phyloP scores from a whole-genome alignment of 2,329 filamentous ascomycete species.

The Ascochyta pisi region DNA sequence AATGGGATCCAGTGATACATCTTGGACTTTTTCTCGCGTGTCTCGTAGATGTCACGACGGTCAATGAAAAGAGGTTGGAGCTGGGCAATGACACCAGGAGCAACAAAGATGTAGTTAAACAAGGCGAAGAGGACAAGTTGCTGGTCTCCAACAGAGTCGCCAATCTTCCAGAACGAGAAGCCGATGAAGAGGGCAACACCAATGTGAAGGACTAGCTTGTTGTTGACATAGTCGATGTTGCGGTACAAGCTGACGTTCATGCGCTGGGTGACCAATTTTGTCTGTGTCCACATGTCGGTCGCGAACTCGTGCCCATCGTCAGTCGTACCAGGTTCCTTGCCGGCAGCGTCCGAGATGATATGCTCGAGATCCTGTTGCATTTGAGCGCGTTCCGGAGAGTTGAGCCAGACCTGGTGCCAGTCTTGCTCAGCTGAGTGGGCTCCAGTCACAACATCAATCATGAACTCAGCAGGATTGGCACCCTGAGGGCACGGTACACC shows the following conservation, averaged over 20 bases:
- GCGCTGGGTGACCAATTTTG: constrained; percentile 30
- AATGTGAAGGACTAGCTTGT: constrained; percentile 35
- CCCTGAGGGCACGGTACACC: constrained; percentile 63
- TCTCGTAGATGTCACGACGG: constrained; percentile 60
- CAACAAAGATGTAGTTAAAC: constrained; percentile 57
- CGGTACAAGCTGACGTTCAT: constrained; percentile 34
- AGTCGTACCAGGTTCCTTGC: constrained; percentile 44
- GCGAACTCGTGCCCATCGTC: constrained; percentile 51
- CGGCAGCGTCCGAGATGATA: constrained; percentile 48
- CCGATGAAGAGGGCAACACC: constrained; percentile 35
- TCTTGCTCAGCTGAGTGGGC: constrained; percentile 24
- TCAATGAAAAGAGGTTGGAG: constrained; percentile 56
- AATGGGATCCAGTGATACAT: constrained; percentile 77
- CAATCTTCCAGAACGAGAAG: constrained; percentile 39
- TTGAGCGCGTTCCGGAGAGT: constrained; percentile 41
- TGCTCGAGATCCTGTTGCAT: constrained; percentile 47
- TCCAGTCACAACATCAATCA: constrained; percentile 74
- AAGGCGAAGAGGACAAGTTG: constrained; percentile 56
- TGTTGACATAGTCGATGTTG: constrained; percentile 37
- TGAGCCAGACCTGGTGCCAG: constrained; percentile 51
- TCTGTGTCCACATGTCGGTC: constrained; percentile 32
- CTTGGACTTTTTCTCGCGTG: constrained; percentile 68
- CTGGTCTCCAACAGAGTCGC: constrained; percentile 44
- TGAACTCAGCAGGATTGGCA: constrained; percentile 70
- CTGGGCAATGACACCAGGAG: constrained; percentile 50